Conservation (phyloP, 768 basidiomycete genomes). For the Tephrocybe sp. region DNA sequence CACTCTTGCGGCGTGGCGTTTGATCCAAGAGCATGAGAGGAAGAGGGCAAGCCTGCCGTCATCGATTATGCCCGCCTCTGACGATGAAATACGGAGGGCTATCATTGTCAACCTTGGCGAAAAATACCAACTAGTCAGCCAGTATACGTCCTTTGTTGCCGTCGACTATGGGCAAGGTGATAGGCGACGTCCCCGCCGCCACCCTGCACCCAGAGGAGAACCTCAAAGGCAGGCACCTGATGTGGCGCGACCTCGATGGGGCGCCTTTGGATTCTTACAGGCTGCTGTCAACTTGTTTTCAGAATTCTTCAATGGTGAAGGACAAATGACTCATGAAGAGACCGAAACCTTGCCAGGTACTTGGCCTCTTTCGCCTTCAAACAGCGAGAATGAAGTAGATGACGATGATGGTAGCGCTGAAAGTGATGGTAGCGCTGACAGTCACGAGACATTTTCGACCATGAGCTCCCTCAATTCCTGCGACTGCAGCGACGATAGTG, state of each 20-base stretch:
- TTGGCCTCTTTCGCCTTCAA: conserved; percentile 17
- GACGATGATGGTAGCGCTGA: conserved; percentile 6
- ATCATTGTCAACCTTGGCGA: conserved; percentile 50
- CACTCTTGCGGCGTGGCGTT: conserved; percentile 49
- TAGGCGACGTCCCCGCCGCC: not conserved
- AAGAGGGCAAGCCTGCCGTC: conserved; percentile 30
- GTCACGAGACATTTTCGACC: conserved; percentile 40
- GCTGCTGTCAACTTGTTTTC: conserved; percentile 2
- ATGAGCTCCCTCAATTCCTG: conserved; percentile 47
- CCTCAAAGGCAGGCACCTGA: not conserved
- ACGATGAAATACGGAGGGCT: conserved; percentile 38
- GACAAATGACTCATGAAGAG: not conserved
- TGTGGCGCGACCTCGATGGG: not conserved
- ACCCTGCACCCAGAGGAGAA: not conserved
- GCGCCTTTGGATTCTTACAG: not conserved
- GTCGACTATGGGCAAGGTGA: conserved; percentile 36
- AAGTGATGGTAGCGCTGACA: conserved; percentile 19
- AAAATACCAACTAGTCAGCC: conserved; percentile 51
- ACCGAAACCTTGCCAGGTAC: conserved; percentile 18
- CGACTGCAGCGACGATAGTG: conserved; percentile 37
- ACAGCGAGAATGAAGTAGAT: conserved; percentile 23
- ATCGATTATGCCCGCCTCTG: conserved; percentile 24
- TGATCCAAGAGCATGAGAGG: conserved; percentile 54
- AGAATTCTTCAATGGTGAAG: not conserved
- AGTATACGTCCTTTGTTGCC: conserved; percentile 58